These are phyloP conservation scores for Stephania cephalantha DNA, from an alignment of 164 flowering plant species.

Conservation along the genomic window DNA sequence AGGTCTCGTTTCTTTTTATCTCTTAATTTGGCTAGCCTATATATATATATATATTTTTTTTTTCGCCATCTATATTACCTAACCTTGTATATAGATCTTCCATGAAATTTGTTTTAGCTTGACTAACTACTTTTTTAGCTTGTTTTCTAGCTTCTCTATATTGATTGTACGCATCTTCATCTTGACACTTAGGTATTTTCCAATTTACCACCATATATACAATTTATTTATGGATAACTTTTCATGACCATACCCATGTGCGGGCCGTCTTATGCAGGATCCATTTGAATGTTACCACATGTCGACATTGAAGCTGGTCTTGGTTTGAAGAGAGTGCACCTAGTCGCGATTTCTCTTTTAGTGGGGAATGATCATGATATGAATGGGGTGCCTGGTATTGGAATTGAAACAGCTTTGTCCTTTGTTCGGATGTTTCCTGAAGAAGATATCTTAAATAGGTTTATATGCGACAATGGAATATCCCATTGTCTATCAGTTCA, in stretches of 20 bases:
- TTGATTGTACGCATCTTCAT: too few species aligned
- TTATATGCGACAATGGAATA: constrained; percentile 8
- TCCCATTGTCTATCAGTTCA: constrained; percentile 25
- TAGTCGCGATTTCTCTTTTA: constrained; percentile 82
- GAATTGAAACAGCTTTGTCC: constrained; percentile 70
- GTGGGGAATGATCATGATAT: constrained; percentile 86
- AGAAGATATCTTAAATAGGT: constrained; percentile 72
- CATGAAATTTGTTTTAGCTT: too few species aligned
- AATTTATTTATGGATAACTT: constrained; percentile 11
- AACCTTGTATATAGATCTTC: not conserved
- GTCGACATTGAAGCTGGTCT: constrained; percentile 85
- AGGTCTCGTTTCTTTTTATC: too few species aligned
- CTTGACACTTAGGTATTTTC: too few species aligned
- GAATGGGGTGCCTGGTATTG: constrained; percentile 80
- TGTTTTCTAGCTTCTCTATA: too few species aligned
- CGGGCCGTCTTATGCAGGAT: constrained; percentile 51
- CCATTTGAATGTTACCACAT: constrained; percentile 85
- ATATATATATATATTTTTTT: too few species aligned
- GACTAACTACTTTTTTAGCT: too few species aligned
- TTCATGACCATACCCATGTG: constrained; percentile 9
- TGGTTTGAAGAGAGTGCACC: constrained; percentile 73
- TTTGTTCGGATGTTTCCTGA: constrained; percentile 59
- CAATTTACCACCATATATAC: not conserved
- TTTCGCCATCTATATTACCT: not conserved
- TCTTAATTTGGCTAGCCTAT: too few species aligned